Base-by-base conservation (phyloP, 805 yeast species). In the Clavispora phyllophila region DNA sequence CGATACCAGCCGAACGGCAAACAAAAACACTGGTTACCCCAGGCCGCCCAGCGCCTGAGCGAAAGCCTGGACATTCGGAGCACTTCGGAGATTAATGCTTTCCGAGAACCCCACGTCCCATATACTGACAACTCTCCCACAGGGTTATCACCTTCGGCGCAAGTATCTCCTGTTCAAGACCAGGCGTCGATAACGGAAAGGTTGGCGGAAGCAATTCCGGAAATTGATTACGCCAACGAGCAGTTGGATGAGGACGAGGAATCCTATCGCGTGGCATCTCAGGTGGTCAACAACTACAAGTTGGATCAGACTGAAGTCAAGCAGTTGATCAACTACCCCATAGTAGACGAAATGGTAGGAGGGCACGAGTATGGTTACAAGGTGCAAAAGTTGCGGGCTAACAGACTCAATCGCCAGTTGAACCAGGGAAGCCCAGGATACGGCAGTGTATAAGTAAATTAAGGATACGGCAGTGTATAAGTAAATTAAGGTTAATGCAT, bases 1-100 rank as follows among this genome's bases (percentile, higher is more conserved):
- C 64, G 99, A 35, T 88, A 87, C 60, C 78, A 81, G 23, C 76
- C 81, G 39, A 84, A 86, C 33, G 97, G 97, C 0, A 75, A 77
- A 37, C 79, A 78, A 10, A 87, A 84, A 51, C 89, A 89, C 61
- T 93, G 98, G 98, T 66, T 90, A 7, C 55, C 59, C 1, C 54
- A 42, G 32, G 43, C 48, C 17, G 51, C 31, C 19, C 28, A 3
- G 29, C 32, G 24, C 37, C 26, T 15, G 41, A 33, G 10, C 36
- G 42, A 9, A 10, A 43, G 43, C 20, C 36, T 45, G 25, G 44
- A 49, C 20, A 47, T 61, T 3, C 51, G 50, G 18, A 60, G 66
- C 40, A 61, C 66, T 0, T 59, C 66, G 27, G 68, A 62, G 42
- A 44, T 52, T 8, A 49, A 50, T 42, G 62, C 62, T 4, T 49